phyloP scores from a whole-genome alignment of 192 early-diverging fungal genomes.

The Coemansia sp. region DNA sequence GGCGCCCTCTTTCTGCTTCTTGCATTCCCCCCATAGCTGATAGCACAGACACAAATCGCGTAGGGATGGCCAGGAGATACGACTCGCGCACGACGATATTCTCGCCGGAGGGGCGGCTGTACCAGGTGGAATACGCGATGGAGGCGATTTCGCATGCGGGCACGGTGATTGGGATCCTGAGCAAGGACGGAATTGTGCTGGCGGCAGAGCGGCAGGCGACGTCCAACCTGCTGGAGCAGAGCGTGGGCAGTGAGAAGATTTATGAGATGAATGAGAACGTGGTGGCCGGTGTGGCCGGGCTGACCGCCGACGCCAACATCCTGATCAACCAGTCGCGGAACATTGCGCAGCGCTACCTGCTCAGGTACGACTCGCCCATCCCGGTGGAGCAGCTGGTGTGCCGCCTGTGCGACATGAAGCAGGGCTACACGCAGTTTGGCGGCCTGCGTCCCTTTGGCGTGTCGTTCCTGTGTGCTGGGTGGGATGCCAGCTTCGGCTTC shows the following conservation, averaged over 20 bases:
- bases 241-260: constrained; percentile 84
- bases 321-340: constrained; percentile 84
- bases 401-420: constrained; percentile 93
- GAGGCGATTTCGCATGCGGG: constrained; percentile 98
- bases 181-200: constrained; percentile 90
- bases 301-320: constrained; percentile 94
- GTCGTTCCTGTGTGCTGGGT: constrained; percentile 95
- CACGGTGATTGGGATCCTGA: constrained; percentile 86
- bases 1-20: too few relatives aligned
- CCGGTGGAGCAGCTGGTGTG: constrained; percentile 95
- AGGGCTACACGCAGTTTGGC: constrained; percentile 98
- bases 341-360: constrained; percentile 82
- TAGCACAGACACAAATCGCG: too few relatives aligned
- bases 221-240: constrained; percentile 88
- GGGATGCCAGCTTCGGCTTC: constrained; percentile 84
- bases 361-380: constrained; percentile 85
- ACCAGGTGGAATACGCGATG: constrained; percentile 99
- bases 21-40: too few relatives aligned
- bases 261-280: constrained; percentile 93
- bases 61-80: constrained; percentile 95
- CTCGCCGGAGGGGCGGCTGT: constrained; percentile 97
- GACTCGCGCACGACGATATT: constrained; percentile 98
- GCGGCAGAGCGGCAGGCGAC: constrained; percentile 96
- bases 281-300: constrained; percentile 92
- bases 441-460: constrained; percentile 98